A percentile compares a stretch with the other conserved stretches of the same genome.
These are phyloP conservation scores for Pythium insidiosum DNA, from an alignment of 352 stramenopile genomes.

Conservation along the genomic window DNA sequence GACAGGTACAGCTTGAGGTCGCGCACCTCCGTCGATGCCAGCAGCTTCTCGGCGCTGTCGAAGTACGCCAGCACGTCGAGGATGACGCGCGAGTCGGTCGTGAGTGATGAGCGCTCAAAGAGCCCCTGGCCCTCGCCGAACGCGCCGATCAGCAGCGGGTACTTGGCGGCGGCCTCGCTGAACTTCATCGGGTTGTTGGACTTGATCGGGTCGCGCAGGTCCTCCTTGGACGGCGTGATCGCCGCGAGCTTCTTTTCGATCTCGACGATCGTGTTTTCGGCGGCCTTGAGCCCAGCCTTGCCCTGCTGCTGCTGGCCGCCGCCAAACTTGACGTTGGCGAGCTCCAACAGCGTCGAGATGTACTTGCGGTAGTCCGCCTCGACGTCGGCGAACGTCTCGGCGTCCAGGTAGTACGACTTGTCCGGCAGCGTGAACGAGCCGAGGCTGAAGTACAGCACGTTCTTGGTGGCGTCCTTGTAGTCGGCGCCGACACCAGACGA, in stretches of 20 bases:
- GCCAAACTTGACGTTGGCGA: constrained; percentile 10
- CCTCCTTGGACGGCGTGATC: constrained; percentile 53
- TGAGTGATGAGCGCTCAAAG: constrained; percentile 24
- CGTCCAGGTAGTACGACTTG: constrained; percentile 86
- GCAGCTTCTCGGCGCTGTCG: constrained; percentile 24
- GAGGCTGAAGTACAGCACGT: constrained; percentile 60
- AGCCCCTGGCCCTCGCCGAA: constrained; percentile 25
- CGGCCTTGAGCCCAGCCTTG: neutral
- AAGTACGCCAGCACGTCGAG: constrained; percentile 40
- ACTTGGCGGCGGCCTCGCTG: constrained; percentile 28
- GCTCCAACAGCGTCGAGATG: constrained; percentile 25
- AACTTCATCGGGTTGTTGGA: constrained; percentile 85
- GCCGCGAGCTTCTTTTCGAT: constrained; percentile 65
- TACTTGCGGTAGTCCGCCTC: constrained; percentile 28
- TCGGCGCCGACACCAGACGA: constrained; percentile 40
- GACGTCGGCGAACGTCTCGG: constrained; percentile 18
- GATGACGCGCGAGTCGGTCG: constrained; percentile 24
- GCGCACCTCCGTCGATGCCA: constrained; percentile 18
- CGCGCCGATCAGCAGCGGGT: constrained; percentile 34
- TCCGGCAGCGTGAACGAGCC: constrained; percentile 71
- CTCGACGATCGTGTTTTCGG: constrained; percentile 27
- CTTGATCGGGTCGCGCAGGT: constrained; percentile 43
- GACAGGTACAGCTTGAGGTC: constrained; percentile 34
- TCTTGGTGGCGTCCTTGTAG: constrained; percentile 59
- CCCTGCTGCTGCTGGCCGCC: constrained; percentile 4